A percentile compares a stretch with the other conserved stretches of the same genome.
Conservation (phyloP, 805 yeast genomes). For the Sugiyamaella chiloensis region DNA sequence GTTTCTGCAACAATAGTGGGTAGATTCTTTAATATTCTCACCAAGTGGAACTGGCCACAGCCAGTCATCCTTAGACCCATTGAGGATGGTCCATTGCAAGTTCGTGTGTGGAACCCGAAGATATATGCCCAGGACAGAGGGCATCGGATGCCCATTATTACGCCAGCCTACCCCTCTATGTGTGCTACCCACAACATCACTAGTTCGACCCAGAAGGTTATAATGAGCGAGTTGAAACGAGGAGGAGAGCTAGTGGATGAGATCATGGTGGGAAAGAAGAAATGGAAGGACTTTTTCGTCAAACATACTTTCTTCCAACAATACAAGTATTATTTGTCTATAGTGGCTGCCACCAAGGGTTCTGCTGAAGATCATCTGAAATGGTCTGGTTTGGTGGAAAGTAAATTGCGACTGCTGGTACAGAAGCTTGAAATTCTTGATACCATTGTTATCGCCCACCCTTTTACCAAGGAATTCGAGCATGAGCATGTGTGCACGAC, state of each 20-base stretch:
- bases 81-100: conserved; percentile 96
- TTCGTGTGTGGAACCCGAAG: conserved; percentile 94
- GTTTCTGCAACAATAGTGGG: conserved; percentile 88
- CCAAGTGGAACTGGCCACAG: conserved; percentile 98
- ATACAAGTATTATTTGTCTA: conserved; percentile 82
- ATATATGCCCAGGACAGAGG: conserved; percentile 83
- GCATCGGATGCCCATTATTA: conserved; percentile 95
- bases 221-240: conserved; percentile 72
- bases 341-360: conserved; percentile 73
- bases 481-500: conserved; percentile 46
- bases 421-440: conserved; percentile 74
- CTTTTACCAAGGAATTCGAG: conserved; percentile 76
- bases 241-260: conserved; percentile 71
- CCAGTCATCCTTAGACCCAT: conserved; percentile 90
- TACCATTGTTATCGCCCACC: conserved; percentile 83
- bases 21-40: conserved; percentile 79
- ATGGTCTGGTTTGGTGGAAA: conserved; percentile 93
- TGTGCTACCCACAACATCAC: conserved; percentile 97
- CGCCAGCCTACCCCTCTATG: conserved; percentile 98
- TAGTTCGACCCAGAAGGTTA: conserved; percentile 78
- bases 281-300: conserved; percentile 73
- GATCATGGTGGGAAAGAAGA: conserved; percentile 56
- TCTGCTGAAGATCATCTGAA: conserved; percentile 77
- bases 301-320: conserved; percentile 79
- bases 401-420: conserved; percentile 76